These are phyloP conservation scores for Monosporascus sp. DNA, from an alignment of 2,329 filamentous ascomycete species.

Conservation along the genomic window DNA sequence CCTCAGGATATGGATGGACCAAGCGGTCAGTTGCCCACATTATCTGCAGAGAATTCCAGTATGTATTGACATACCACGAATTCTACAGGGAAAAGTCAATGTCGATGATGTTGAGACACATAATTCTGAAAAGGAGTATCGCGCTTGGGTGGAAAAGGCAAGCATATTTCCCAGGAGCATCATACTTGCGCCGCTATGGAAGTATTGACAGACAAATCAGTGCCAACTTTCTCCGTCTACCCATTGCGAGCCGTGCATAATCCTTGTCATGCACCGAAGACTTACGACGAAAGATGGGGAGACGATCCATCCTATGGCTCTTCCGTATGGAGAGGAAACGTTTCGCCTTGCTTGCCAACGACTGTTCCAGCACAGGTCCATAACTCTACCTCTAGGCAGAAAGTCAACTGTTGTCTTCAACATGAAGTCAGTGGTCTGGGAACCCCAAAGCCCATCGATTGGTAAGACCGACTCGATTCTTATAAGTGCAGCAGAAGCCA, in stretches of 20 bases:
- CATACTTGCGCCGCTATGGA: not conserved
- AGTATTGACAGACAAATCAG: not conserved
- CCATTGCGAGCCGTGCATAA: slow-evolving; percentile 1
- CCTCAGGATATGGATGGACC: not conserved
- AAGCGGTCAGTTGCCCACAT: not conserved
- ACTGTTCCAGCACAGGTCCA: slow-evolving; percentile 15
- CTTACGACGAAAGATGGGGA: not conserved
- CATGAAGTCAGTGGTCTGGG: slow-evolving; percentile 5
- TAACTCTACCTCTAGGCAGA: slow-evolving; percentile 3
- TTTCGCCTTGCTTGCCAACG: slow-evolving; percentile 5
- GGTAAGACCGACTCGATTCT: slow-evolving; percentile 2
- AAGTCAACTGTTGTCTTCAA: slow-evolving; percentile 10
- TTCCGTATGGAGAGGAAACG: slow-evolving; percentile 8
- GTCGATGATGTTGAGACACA: not conserved
- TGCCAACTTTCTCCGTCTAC: not conserved
- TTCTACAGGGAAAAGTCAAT: not conserved
- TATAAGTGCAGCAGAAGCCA: too few relatives aligned
- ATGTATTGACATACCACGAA: not conserved
- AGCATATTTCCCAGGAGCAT: not conserved
- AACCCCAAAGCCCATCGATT: slow-evolving; percentile 3
- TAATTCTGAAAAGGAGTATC: not conserved
- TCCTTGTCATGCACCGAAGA: slow-evolving; percentile 11
- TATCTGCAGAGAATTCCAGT: not conserved
- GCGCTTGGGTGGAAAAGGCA: not conserved
- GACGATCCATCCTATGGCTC: not conserved